Evolutionary conservation across 1,139 yeast genomes (phyloP).

Genomic region (Candida glucosophila): DNA sequence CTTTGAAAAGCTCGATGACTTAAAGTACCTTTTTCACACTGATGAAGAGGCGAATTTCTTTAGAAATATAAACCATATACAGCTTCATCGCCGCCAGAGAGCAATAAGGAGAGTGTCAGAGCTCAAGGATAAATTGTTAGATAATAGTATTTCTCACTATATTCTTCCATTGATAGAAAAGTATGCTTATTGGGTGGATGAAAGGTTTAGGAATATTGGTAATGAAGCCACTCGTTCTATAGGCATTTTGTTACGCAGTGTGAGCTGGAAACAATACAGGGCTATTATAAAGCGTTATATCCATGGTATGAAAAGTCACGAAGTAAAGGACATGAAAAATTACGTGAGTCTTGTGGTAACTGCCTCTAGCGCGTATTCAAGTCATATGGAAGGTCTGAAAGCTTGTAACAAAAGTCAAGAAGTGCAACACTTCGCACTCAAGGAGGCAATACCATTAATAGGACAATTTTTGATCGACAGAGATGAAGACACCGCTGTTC

Average conservation of each 20-base stretch:
- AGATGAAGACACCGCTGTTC: conserved; percentile 70
- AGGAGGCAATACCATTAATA: conserved; percentile 57
- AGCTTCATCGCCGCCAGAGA: conserved; percentile 75
- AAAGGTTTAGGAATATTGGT: conserved; percentile 61
- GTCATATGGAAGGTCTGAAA: conserved; percentile 13
- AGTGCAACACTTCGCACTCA: conserved; percentile 44
- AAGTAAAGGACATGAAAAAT: conserved; percentile 48
- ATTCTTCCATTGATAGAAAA: conserved; percentile 80
- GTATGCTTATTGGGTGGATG: conserved; percentile 54
- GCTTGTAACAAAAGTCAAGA: conserved; percentile 12
- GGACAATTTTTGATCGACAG: conserved; percentile 51
- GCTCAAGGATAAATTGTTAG: conserved; percentile 35
- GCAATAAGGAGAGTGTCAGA: conserved; percentile 57
- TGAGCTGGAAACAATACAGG: conserved; percentile 75
- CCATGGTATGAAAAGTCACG: conserved; percentile 39
- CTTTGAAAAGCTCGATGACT: conserved; percentile 51
- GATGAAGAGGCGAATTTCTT: conserved; percentile 87
- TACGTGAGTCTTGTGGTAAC: conserved; percentile 58
- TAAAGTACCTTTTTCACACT: conserved; percentile 56
- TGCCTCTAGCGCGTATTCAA: conserved; percentile 51
- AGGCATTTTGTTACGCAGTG: conserved; percentile 46
- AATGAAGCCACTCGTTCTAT: conserved; percentile 65
- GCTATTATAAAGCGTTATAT: conserved; percentile 70
- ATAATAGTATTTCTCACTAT: conserved; percentile 65
- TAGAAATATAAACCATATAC: conserved; percentile 73